Conservation (phyloP, 1,284 basidiomycete genomes). For the Microbotryum silenes-acaulis region DNA sequence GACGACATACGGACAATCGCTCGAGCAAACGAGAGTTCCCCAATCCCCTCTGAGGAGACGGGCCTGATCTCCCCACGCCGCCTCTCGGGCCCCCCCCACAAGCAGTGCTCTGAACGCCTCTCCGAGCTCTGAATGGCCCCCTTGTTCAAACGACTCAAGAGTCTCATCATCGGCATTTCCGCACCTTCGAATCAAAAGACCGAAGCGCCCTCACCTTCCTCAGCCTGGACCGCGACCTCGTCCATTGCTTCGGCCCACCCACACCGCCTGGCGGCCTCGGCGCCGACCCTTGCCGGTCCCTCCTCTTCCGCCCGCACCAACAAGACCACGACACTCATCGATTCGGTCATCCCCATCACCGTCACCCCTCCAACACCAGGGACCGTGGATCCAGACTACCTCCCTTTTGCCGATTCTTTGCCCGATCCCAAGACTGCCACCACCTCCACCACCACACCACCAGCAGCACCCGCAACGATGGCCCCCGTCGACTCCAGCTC, state of each 20-base stretch:
- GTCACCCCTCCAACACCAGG: too few species aligned
- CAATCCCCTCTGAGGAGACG: conserved; percentile 6
- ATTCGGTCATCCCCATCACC: too few species aligned
- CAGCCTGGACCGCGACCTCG: not conserved
- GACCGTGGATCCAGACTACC: too few species aligned
- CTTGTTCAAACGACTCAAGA: not conserved
- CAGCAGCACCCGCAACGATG: not conserved
- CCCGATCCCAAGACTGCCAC: too few species aligned
- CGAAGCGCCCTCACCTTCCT: not conserved
- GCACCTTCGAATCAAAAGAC: not conserved
- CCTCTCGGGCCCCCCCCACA: not conserved
- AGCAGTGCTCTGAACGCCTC: not conserved
- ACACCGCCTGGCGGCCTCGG: too few species aligned
- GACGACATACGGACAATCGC: conserved; percentile 8
- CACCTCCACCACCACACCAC: not conserved
- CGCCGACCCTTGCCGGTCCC: too few species aligned
- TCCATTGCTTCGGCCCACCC: not conserved
- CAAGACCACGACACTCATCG: too few species aligned
- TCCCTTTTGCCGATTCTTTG: too few species aligned
- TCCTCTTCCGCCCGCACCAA: too few species aligned
- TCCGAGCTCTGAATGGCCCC: not conserved
- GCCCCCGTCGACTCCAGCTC: not conserved
- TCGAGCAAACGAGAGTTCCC: conserved; percentile 13
- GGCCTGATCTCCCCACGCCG: not conserved
- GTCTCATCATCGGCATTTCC: not conserved